These are phyloP conservation scores for Ophiosphaerella herpotricha DNA, from an alignment of 2,329 filamentous ascomycete species.

Conservation along the genomic window DNA sequence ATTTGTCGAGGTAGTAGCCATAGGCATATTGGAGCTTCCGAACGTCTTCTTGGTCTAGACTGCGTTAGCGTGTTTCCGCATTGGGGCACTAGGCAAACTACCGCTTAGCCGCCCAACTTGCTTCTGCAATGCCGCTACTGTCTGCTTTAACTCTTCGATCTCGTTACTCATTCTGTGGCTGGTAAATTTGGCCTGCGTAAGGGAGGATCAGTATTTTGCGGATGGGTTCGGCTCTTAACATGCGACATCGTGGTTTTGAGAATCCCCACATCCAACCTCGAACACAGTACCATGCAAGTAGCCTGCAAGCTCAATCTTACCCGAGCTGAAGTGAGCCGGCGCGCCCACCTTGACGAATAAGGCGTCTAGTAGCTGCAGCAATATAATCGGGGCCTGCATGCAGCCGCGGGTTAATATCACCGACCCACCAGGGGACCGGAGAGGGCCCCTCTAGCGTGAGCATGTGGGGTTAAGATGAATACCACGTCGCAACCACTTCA, in stretches of 20 bases:
- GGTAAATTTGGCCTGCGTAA: neutral
- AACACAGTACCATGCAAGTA: slow-evolving; percentile 6
- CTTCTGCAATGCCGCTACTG: slow-evolving; percentile 33
- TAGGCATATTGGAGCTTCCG: slow-evolving; percentile 63
- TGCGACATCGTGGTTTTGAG: slow-evolving; percentile 1
- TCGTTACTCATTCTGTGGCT: slow-evolving; percentile 31
- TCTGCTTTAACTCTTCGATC: slow-evolving; percentile 33
- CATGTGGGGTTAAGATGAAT: neutral
- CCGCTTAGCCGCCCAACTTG: slow-evolving; percentile 36
- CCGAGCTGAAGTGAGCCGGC: slow-evolving; percentile 10
- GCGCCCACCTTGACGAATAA: slow-evolving; percentile 15
- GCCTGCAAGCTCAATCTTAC: slow-evolving; percentile 11
- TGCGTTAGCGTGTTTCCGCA: slow-evolving; percentile 12
- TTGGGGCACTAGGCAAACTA: slow-evolving; percentile 10
- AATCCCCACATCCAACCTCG: slow-evolving; percentile 1
- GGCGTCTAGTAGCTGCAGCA: slow-evolving; percentile 17
- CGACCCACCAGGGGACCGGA: slow-evolving; percentile 17
- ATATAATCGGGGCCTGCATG: slow-evolving; percentile 11
- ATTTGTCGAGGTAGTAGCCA: slow-evolving; percentile 65
- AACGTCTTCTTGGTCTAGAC: slow-evolving; percentile 58
- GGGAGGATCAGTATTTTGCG: neutral
- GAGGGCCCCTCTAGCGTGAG: neutral
- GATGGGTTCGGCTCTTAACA: slow-evolving; percentile 16
- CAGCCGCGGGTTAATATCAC: slow-evolving; percentile 27
- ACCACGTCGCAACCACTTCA: too few species aligned